phyloP scores from a whole-genome alignment of 192 early-diverging fungal genomes.

The Podila minutissima region DNA sequence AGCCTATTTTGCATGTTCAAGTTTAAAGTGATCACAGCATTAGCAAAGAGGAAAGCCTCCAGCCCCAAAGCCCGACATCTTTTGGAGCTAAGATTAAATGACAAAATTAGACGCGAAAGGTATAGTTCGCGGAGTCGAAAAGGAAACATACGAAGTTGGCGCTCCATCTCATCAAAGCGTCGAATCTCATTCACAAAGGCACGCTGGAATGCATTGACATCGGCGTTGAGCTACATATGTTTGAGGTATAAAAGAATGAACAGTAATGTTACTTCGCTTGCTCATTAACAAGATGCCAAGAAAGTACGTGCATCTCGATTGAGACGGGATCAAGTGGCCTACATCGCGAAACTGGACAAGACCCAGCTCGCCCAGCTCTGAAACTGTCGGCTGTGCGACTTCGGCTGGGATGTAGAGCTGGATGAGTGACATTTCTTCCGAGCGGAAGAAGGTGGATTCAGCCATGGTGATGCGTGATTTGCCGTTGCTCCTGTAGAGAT shows the following conservation, averaged over 20 bases:
- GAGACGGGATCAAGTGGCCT: slow-evolving; percentile 26
- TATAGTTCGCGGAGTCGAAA: background rate
- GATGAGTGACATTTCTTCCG: slow-evolving; percentile 95
- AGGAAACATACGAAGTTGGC: slow-evolving; percentile 82
- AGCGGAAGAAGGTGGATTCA: slow-evolving; percentile 78
- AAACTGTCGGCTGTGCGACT: slow-evolving; percentile 89
- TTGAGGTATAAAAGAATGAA: no score
- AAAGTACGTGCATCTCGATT: background rate
- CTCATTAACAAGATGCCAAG: background rate
- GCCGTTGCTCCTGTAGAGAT: slow-evolving; percentile 14
- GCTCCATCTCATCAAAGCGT: slow-evolving; percentile 96
- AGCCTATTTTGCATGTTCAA: slow-evolving; percentile 63
- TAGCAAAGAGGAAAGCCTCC: background rate
- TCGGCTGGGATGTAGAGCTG: slow-evolving; percentile 97
- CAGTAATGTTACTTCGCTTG: no score
- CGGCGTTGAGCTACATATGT: slow-evolving; percentile 79
- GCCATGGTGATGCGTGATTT: slow-evolving; percentile 41
- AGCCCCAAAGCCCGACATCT: background rate
- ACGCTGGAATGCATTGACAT: slow-evolving; percentile 96
- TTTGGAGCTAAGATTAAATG: no score
- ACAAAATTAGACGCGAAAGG: no score
- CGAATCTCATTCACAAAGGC: slow-evolving; percentile 96
- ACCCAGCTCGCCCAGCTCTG: slow-evolving; percentile 96
- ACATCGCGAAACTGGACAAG: slow-evolving; percentile 96
- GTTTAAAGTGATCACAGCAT: no score